Conservation (phyloP, 768 basidiomycete genomes). For the Mycena amicta region DNA sequence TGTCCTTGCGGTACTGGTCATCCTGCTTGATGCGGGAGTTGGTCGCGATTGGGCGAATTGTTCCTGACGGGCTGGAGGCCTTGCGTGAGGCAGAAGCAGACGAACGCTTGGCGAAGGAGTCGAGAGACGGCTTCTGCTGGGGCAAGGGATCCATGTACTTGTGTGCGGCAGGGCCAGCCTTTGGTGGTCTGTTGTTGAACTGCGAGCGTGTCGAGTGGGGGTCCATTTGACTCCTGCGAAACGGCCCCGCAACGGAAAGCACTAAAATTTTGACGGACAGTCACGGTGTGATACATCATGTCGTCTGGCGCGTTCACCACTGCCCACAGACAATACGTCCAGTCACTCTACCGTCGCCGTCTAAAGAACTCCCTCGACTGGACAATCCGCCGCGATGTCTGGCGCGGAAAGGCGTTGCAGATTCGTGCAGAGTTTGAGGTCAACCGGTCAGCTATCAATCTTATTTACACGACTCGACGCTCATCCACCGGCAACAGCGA, state of each 20-base stretch:
- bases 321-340: conserved; percentile 82
- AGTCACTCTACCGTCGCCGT: conserved; percentile 87
- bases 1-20: conserved; percentile 75
- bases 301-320: conserved; percentile 55
- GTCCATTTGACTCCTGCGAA: conserved; percentile 54
- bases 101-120: conserved; percentile 46
- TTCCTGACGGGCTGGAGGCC: conserved; percentile 28
- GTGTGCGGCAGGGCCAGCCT: conserved; percentile 59
- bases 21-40: conserved; percentile 80
- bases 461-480: no score
- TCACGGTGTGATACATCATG: not conserved
- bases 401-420: conserved; percentile 81
- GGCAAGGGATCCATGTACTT: conserved; percentile 42
- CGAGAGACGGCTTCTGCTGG: conserved; percentile 41
- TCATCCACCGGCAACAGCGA: conserved; percentile 60
- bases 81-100: conserved; percentile 27
- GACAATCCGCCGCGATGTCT: conserved; percentile 83
- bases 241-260: conserved; percentile 1
- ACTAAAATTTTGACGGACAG: not conserved
- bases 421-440: conserved; percentile 92
- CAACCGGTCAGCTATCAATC: conserved; percentile 88
- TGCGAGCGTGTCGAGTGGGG: conserved; percentile 75
- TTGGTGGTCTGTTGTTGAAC: conserved; percentile 74
- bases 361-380: conserved; percentile 90
- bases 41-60: conserved; percentile 63